These are phyloP conservation scores for Colletotrichum godetiae DNA, from an alignment of 2,329 filamentous ascomycete genomes.

Conservation along the genomic window DNA sequence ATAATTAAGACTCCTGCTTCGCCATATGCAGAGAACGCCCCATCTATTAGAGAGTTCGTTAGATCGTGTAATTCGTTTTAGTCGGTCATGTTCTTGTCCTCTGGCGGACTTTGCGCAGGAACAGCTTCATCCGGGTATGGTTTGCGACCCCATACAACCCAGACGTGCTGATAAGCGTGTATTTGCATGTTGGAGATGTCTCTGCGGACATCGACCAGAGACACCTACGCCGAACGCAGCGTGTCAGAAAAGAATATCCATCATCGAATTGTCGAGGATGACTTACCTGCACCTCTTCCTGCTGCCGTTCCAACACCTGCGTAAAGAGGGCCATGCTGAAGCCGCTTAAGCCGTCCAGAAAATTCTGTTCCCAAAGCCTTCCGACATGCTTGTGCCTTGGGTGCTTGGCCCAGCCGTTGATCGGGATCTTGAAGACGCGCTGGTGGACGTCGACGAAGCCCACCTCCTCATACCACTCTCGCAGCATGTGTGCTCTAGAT, in stretches of 20 bases:
- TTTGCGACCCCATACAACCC: slow-evolving; percentile 64
- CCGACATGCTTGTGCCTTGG: slow-evolving; percentile 55
- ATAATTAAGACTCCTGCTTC: background rate
- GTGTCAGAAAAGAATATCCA: no score
- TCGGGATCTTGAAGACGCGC: slow-evolving; percentile 63
- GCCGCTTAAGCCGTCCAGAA: slow-evolving; percentile 55
- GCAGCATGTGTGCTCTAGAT: slow-evolving; percentile 47
- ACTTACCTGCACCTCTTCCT: slow-evolving; percentile 59
- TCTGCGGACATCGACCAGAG: slow-evolving; percentile 60
- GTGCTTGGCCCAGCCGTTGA: slow-evolving; percentile 65
- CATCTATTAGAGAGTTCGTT: background rate
- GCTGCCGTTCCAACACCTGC: slow-evolving; percentile 51
- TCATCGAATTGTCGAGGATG: no score
- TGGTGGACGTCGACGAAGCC: slow-evolving; percentile 68
- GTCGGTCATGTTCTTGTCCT: background rate
- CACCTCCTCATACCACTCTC: slow-evolving; percentile 54
- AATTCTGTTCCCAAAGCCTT: slow-evolving; percentile 57
- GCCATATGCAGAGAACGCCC: background rate
- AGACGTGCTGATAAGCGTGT: slow-evolving; percentile 61
- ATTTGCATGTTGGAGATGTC: slow-evolving; percentile 57
- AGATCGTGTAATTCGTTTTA: slow-evolving; percentile 4
- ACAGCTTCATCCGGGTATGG: slow-evolving; percentile 50
- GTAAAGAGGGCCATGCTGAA: slow-evolving; percentile 55
- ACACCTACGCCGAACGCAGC: slow-evolving; percentile 47
- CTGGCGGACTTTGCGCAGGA: background rate